A percentile compares a stretch with the other conserved stretches of the same genome.
These are phyloP conservation scores for Aspergillus saccharolyticus DNA, from an alignment of 495 filamentous ascomycete species.

Conservation along the genomic window DNA sequence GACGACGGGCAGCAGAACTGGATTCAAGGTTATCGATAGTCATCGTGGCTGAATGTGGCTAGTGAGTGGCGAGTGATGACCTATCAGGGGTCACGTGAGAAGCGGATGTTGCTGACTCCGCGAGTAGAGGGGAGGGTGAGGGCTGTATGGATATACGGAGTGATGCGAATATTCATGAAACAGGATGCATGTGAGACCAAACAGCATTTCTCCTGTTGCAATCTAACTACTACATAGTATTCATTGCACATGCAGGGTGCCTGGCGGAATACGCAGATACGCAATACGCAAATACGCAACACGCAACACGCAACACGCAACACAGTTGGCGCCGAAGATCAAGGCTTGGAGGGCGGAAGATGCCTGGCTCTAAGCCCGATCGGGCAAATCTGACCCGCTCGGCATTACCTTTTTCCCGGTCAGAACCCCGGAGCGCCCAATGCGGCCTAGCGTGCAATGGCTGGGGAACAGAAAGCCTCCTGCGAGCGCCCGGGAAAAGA, in stretches of 20 bases:
- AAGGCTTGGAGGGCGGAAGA: not conserved
- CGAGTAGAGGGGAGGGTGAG: too few relatives aligned
- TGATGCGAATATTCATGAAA: too few relatives aligned
- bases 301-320: not conserved
- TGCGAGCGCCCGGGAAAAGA: too few relatives aligned
- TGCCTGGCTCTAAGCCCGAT: not conserved
- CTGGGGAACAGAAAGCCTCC: too few relatives aligned
- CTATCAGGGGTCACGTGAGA: too few relatives aligned
- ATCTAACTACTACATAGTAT: too few relatives aligned
- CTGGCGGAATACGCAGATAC: not conserved
- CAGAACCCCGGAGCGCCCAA: conserved; percentile 10
- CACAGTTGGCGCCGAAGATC: not conserved
- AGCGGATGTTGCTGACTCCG: too few relatives aligned
- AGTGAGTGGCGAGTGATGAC: conserved; percentile 12
- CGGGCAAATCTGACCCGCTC: not conserved
- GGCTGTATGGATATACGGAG: too few relatives aligned
- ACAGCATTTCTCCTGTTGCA: too few relatives aligned
- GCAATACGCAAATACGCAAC: not conserved
- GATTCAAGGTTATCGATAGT: conserved; percentile 32
- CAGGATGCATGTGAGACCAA: too few relatives aligned
- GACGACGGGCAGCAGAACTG: not conserved
- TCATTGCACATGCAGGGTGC: not conserved
- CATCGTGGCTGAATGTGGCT: not conserved
- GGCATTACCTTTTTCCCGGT: conserved; percentile 6
- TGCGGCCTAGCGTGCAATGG: conserved; percentile 6